Base-by-base conservation (phyloP, 2,329 filamentous ascomycete genomes). In the Paraconiothyrium brasiliense region DNA sequence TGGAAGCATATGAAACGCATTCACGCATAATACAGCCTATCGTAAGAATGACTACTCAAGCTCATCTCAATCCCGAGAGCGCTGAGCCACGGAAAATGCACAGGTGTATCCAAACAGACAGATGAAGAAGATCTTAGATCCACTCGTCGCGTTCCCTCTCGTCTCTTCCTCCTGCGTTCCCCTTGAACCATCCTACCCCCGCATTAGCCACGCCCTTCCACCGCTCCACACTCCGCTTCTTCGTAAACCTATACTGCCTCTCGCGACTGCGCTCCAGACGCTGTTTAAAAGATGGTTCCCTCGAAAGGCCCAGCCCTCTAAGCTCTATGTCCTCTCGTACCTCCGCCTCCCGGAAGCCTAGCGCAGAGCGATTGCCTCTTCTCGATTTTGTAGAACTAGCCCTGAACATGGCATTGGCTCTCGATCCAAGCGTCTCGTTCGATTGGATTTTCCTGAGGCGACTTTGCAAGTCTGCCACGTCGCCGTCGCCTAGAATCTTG, bases 291-390 rank as follows among this genome's bases (percentile, higher is more conserved):
- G 69, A 68, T 4, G 64, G 67, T 24, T 75, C 68, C 2, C 69
- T 67, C 6, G 63, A 66, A 1, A 66, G 47, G 20, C 68, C 71
- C 7, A 78, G 27, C 0, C 71, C 71, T 22, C 67, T 71, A 6
- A 77, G 69, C 48, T 77, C 76, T 35, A 76, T 72, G 43, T 78
- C 76, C n/a, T 78, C 76, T 22, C 70, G 62, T 9, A 78, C 71
- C 60, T 78, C 77, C 1, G 75, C 75, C 55, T 79, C 77, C 41
- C 77, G 66, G 60, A 79, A 79, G 1, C 76, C 77, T 9, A 77
- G 62, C 1, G 70, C 67, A 3, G 70, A 73, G n/a, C 62, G 63
- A 20, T 63, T 68, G 37, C 67, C 72, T 14, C 67, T 67, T 47
- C 61, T 72, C 1, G 70, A 71, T 10, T 51, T 66, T 2, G 66